Evolutionary conservation across 129 eudicot species (phyloP).

Genomic region (Artemisia annua): DNA sequence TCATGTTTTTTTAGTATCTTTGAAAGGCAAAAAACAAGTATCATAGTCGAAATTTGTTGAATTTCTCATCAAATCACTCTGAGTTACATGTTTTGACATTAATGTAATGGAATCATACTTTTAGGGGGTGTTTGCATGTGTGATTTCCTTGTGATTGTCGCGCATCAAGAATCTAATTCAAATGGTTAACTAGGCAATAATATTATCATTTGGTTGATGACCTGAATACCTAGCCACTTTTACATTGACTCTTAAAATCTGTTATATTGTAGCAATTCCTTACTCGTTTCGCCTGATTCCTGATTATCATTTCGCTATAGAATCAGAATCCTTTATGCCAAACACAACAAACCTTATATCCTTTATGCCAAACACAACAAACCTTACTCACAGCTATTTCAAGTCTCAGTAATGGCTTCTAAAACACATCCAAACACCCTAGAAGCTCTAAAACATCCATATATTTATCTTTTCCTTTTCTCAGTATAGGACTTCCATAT

Average conservation of each 20-base stretch:
- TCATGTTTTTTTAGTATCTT: constrained; percentile 44
- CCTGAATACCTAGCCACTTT: too few species aligned
- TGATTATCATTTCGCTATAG: not conserved
- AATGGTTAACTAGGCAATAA: not conserved
- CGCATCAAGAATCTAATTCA: not conserved
- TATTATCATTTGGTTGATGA: too few species aligned
- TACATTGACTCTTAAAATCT: too few species aligned
- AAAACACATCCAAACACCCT: not conserved
- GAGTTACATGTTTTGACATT: not conserved
- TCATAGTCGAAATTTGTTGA: constrained; percentile 22
- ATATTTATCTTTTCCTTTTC: not conserved
- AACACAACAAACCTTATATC: constrained; percentile 17
- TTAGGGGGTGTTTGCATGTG: not conserved
- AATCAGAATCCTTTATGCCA: constrained; percentile 44
- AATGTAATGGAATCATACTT: too few species aligned
- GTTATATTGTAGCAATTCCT: too few species aligned
- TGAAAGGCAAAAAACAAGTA: constrained; percentile 69
- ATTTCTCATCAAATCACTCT: not conserved
- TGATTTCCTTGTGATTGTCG: not conserved
- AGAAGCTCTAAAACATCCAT: too few species aligned
- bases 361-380: constrained; percentile 48
- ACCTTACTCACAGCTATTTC: too few species aligned
- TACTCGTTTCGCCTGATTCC: not conserved
- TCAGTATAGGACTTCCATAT: not conserved
- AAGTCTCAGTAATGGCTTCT: not conserved